Conservation (phyloP, 2,329 filamentous ascomycete genomes). For the Penicillium paneum region DNA sequence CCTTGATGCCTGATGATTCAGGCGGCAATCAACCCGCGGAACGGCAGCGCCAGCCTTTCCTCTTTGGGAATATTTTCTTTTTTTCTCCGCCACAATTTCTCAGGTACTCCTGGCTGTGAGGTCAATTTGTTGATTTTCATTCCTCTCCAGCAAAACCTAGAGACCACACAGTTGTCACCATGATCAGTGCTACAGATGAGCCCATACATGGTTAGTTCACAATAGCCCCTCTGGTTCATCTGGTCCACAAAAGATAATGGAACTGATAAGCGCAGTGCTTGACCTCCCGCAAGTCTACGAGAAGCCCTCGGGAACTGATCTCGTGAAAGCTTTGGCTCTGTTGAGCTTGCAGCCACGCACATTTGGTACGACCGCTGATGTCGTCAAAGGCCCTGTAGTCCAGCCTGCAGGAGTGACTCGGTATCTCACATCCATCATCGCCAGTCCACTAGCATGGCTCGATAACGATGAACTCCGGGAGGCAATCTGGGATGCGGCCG, state of each 20-base stretch:
- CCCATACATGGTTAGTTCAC: conserved; percentile 38
- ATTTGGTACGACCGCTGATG: conserved; percentile 34
- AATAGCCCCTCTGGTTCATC: conserved; percentile 13
- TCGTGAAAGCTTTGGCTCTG: conserved; percentile 64
- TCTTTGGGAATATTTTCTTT: conserved; percentile 34
- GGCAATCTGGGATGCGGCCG: conserved; percentile 69
- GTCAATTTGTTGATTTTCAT: conserved; percentile 1
- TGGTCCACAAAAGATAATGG: conserved; percentile 22
- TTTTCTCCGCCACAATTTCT: conserved; percentile 12
- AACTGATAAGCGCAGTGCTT: conserved; percentile 52
- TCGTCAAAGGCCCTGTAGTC: conserved; percentile 31
- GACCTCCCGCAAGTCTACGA: conserved; percentile 83
- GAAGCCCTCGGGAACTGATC: conserved; percentile 62
- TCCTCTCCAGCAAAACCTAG: background rate
- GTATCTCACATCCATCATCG: conserved; percentile 49
- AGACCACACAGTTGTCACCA: conserved; percentile 14
- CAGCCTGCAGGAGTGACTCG: conserved; percentile 41
- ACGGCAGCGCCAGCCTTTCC: conserved; percentile 30
- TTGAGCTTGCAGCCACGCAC: conserved; percentile 63
- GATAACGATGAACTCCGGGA: conserved; percentile 44
- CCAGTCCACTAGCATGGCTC: conserved; percentile 46
- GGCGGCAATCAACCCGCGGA: conserved; percentile 27
- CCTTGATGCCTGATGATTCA: conserved; percentile 8
- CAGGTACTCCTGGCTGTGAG: conserved; percentile 1
- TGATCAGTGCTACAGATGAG: conserved; percentile 38